phyloP scores from a whole-genome alignment of 2,329 filamentous ascomycete genomes.

The Orbilia brochopaga region DNA sequence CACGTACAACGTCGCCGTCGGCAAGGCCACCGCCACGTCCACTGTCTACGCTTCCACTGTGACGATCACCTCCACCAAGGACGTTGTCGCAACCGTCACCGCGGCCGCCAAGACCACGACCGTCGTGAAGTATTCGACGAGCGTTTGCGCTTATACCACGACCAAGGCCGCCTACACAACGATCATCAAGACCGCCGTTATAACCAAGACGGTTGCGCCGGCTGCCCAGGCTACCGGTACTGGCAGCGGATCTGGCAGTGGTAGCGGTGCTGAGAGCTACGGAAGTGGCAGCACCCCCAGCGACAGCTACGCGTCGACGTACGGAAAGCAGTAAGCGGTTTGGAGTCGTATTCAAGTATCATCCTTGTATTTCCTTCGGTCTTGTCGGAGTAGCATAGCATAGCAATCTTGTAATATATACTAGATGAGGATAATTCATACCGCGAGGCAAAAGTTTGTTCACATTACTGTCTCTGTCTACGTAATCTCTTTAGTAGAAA shows the following conservation, averaged over 20 bases:
- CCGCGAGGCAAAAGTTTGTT: constrained; percentile 7
- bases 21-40: constrained; percentile 8
- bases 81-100: constrained; percentile 23
- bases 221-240: constrained; percentile 24
- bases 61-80: constrained; percentile 21
- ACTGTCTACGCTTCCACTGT: constrained; percentile 26
- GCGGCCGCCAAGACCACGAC: neutral
- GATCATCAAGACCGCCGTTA: constrained; percentile 18
- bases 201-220: constrained; percentile 11
- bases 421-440: neutral
- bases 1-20: constrained; percentile 16
- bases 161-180: constrained; percentile 18
- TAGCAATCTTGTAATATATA: constrained; percentile 2
- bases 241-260: too few relatives aligned
- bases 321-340: neutral
- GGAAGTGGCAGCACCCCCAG: too few relatives aligned
- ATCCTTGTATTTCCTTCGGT: neutral
- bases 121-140: neutral
- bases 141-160: constrained; percentile 13
- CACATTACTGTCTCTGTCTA: neutral
- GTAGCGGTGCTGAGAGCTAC: too few relatives aligned
- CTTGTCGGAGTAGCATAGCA: neutral
- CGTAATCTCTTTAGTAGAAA: too few relatives aligned
- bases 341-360: neutral
- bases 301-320: constrained; percentile 13